Evolutionary conservation across 371 early-diverging fungal genomes (phyloP).

Genomic region (Circinella minor): DNA sequence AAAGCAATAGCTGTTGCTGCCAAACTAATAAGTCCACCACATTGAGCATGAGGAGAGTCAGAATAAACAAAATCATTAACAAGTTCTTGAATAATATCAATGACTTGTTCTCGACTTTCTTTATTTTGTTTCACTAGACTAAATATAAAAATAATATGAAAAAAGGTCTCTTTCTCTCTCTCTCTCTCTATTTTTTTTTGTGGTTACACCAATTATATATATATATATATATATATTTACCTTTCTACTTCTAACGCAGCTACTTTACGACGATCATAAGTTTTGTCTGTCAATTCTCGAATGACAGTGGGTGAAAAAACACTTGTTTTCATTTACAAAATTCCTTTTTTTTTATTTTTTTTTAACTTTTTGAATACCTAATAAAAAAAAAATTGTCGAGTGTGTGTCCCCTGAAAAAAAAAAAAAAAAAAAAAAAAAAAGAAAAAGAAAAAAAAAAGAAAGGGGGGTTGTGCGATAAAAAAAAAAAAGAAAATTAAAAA

Average conservation of each 20-base stretch:
- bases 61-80: conserved; percentile 86
- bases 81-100: conserved; percentile 69
- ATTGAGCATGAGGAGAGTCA: conserved; percentile 74
- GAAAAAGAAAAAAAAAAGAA: neutral
- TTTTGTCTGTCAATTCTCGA: conserved; percentile 63
- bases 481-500: neutral
- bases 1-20: conserved; percentile 89
- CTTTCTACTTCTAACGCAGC: conserved; percentile 90
- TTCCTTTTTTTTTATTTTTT: no score
- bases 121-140: conserved; percentile 69
- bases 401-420: neutral
- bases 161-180: no score
- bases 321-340: conserved; percentile 1
- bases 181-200: neutral
- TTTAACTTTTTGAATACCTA: neutral
- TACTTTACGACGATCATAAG: conserved; percentile 88
- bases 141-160: conserved; percentile 26
- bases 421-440: conserved; percentile 7
- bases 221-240: conserved; percentile 22
- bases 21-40: conserved; percentile 91
- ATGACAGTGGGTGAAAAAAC: conserved; percentile 11
- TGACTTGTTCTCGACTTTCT: conserved; percentile 48
- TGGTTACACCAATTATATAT: neutral
- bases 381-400: neutral
- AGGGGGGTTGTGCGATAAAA: neutral